Percentiles rank a stretch among this genome's conserved stretches.
Evolutionary conservation across 2,329 filamentous ascomycete species (phyloP).

Genomic region (Alternaria sp.): DNA sequence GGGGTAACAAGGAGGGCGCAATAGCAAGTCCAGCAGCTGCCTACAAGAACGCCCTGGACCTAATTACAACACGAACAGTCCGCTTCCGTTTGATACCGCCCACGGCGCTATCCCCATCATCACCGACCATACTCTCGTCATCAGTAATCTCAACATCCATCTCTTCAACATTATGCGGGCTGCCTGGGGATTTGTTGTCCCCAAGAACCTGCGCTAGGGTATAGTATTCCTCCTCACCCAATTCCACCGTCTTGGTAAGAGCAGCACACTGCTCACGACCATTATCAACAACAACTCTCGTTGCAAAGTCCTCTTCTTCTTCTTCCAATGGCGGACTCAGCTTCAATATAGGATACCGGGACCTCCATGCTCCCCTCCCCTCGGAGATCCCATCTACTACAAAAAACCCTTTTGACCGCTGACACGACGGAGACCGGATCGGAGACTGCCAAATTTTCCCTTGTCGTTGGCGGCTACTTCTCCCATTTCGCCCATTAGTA

Average conservation of each 20-base stretch:
- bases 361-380: slow-evolving; percentile 43
- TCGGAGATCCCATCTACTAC: slow-evolving; percentile 51
- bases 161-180: slow-evolving; percentile 22
- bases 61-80: slow-evolving; percentile 45
- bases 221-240: slow-evolving; percentile 21
- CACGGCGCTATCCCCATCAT: slow-evolving; percentile 22
- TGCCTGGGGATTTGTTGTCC: not conserved
- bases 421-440: slow-evolving; percentile 52
- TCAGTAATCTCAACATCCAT: slow-evolving; percentile 36
- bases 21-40: slow-evolving; percentile 1
- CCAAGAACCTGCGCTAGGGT: slow-evolving; percentile 12
- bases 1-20: slow-evolving; percentile 1
- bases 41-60: slow-evolving; percentile 49
- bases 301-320: slow-evolving; percentile 36
- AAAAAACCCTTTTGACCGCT: slow-evolving; percentile 62
- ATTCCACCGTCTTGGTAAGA: slow-evolving; percentile 18
- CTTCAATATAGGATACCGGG: slow-evolving; percentile 37
- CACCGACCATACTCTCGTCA: slow-evolving; percentile 26
- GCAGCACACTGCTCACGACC: slow-evolving; percentile 4
- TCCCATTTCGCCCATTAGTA: slow-evolving; percentile 50
- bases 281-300: slow-evolving; percentile 23
- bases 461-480: slow-evolving; percentile 43
- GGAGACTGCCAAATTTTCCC: slow-evolving; percentile 45
- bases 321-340: slow-evolving; percentile 44
- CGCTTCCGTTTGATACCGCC: slow-evolving; percentile 40